A percentile compares a stretch with the other conserved stretches of the same genome.
Evolutionary conservation across 306 rosid species (phyloP).

Genomic region (Ammopiptanthus mongolicus): DNA sequence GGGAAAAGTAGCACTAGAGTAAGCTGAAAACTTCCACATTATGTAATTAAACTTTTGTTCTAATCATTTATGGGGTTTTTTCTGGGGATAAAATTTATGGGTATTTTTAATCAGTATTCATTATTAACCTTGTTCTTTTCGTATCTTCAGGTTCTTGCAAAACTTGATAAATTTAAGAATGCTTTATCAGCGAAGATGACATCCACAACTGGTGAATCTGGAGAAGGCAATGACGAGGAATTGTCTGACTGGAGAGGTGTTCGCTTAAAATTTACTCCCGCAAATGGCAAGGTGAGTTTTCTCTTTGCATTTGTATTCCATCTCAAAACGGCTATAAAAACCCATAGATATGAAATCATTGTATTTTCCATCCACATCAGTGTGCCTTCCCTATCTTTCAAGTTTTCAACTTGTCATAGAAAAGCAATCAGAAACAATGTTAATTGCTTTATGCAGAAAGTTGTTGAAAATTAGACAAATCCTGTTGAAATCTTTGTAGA

Average conservation of each 20-base stretch:
- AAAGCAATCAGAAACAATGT: background rate
- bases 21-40: constrained; percentile 12
- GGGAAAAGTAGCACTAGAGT: background rate
- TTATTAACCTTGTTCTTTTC: background rate
- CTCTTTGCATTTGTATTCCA: background rate
- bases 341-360: background rate
- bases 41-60: background rate
- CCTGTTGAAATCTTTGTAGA: background rate
- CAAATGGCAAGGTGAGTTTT: constrained; percentile 62
- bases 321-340: background rate
- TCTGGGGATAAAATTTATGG: background rate
- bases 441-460: background rate
- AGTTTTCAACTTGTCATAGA: background rate
- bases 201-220: constrained; percentile 30
- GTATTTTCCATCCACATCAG: background rate
- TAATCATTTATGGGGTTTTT: background rate
- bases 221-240: constrained; percentile 32
- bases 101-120: background rate
- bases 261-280: constrained; percentile 53
- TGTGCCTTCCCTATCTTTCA: background rate
- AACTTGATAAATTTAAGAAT: constrained; percentile 67
- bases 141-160: constrained; percentile 61
- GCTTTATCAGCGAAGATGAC: constrained; percentile 33
- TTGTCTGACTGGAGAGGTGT: constrained; percentile 71
- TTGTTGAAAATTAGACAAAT: background rate